A percentile compares a stretch with the other conserved stretches of the same genome.
Evolutionary conservation across 352 stramenopile genomes (phyloP).

Genomic region (Stramenopiles sp.): DNA sequence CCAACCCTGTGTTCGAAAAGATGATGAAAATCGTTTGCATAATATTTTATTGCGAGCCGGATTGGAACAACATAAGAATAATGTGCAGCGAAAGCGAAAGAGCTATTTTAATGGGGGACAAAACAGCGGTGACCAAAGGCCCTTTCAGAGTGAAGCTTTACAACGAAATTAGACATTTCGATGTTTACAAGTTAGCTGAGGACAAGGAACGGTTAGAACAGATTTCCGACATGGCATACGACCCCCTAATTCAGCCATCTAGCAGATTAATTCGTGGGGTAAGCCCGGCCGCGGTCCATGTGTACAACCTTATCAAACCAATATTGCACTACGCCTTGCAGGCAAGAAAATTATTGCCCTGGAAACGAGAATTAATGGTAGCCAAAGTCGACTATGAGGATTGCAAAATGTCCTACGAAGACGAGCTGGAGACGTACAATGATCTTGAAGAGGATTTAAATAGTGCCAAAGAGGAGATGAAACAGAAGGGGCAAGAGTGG

Average conservation of each 20-base stretch:
- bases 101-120: background rate
- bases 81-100: background rate
- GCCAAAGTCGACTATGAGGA: background rate
- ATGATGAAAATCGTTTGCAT: conserved; percentile 2
- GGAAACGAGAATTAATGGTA: background rate
- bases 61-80: background rate
- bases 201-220: background rate
- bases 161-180: background rate
- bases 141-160: background rate
- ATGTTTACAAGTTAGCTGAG: background rate
- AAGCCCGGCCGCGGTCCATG: background rate
- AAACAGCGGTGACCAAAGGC: background rate
- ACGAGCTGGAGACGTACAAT: background rate
- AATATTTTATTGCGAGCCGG: background rate
- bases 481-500: background rate
- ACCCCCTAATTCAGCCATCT: background rate
- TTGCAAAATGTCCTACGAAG: background rate
- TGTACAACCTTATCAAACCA: background rate
- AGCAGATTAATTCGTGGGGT: background rate
- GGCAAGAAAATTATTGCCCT: background rate
- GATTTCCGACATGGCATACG: background rate
- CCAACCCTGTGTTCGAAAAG: background rate
- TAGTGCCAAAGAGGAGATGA: background rate
- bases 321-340: background rate
- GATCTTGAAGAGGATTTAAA: background rate